These are phyloP conservation scores for Chrysoporthe deuterocubensis DNA, from an alignment of 2,329 filamentous ascomycete genomes.

Conservation along the genomic window DNA sequence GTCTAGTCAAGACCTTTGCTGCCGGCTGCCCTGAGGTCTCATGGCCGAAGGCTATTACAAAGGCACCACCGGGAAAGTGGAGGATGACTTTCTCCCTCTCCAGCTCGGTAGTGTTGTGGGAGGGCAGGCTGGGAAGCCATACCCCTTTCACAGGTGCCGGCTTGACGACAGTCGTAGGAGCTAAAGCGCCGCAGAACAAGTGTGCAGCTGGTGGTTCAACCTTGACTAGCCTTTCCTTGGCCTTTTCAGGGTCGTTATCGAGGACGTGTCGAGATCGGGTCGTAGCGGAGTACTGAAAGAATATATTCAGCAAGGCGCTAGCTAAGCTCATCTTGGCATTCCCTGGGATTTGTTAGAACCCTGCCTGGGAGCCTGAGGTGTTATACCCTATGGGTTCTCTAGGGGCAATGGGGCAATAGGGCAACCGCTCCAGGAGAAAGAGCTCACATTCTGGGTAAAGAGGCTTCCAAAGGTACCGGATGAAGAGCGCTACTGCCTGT, in stretches of 20 bases:
- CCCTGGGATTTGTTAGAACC: background rate
- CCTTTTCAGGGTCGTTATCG: slow-evolving; percentile 25
- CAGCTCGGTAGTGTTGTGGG: background rate
- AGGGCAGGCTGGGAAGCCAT: slow-evolving; percentile 28
- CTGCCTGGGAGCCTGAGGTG: too few relatives aligned
- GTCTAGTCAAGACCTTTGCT: slow-evolving; percentile 16
- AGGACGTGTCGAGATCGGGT: slow-evolving; percentile 27
- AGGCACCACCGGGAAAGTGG: slow-evolving; percentile 32
- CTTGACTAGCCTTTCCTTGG: slow-evolving; percentile 27
- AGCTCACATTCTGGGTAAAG: too few relatives aligned
- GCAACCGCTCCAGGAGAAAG: too few relatives aligned
- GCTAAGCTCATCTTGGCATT: slow-evolving; percentile 24
- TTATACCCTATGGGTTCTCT: too few relatives aligned
- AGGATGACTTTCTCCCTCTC: slow-evolving; percentile 29
- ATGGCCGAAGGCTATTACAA: slow-evolving; percentile 30
- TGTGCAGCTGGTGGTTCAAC: slow-evolving; percentile 22
- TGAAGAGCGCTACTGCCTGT: too few relatives aligned
- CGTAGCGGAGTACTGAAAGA: slow-evolving; percentile 18
- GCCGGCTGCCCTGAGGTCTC: slow-evolving; percentile 19
- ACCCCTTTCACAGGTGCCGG: slow-evolving; percentile 28
- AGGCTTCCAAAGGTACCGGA: too few relatives aligned
- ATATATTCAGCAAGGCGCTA: slow-evolving; percentile 16
- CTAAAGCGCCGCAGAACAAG: slow-evolving; percentile 27
- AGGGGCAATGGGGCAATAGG: too few relatives aligned
- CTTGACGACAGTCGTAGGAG: slow-evolving; percentile 5